These are phyloP conservation scores for Diaporthe aspalathi DNA, from an alignment of 2,329 filamentous ascomycete species.

Conservation along the genomic window DNA sequence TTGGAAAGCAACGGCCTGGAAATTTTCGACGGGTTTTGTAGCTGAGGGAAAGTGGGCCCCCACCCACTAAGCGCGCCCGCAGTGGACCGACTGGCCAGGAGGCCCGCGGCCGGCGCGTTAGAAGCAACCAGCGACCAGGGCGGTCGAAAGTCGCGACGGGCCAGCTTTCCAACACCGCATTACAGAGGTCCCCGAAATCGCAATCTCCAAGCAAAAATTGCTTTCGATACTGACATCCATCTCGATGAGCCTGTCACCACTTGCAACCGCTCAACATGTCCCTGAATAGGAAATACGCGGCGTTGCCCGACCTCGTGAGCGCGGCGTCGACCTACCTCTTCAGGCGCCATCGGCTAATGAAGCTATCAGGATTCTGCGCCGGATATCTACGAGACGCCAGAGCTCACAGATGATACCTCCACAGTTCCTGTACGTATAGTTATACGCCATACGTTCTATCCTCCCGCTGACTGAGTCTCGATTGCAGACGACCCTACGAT, in stretches of 20 bases:
- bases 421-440: constrained; percentile 76
- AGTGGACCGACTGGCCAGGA: not conserved
- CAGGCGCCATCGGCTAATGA: constrained; percentile 41
- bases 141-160: not conserved
- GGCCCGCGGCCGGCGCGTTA: not conserved
- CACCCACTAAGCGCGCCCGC: not conserved
- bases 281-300: constrained; percentile 83
- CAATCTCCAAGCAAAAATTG: not conserved
- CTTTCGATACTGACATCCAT: too few species aligned
- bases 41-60: constrained; percentile 12
- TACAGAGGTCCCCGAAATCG: not conserved
- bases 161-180: not conserved
- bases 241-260: not conserved
- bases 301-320: constrained; percentile 79
- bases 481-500: constrained; percentile 66
- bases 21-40: constrained; percentile 28
- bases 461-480: not conserved
- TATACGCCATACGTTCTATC: not conserved
- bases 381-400: constrained; percentile 96
- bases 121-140: not conserved
- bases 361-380: constrained; percentile 81
- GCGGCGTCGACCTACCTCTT: constrained; percentile 34
- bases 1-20: not conserved
- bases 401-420: constrained; percentile 89
- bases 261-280: constrained; percentile 65